Evolutionary conservation across 2,329 filamentous ascomycete genomes (phyloP).

Genomic region (Scopulariopsis brevicaulis): DNA sequence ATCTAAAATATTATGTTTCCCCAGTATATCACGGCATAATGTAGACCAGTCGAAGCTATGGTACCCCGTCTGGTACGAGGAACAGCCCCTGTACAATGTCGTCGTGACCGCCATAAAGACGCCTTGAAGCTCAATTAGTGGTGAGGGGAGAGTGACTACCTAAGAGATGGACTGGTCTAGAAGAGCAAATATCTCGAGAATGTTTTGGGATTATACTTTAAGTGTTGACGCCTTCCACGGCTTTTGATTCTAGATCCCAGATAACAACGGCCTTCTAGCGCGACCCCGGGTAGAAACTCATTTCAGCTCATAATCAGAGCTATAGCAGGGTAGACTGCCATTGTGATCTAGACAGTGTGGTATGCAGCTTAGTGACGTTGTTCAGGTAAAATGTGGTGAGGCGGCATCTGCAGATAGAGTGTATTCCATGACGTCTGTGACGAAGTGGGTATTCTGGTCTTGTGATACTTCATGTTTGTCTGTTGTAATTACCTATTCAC

Average conservation of each 20-base stretch:
- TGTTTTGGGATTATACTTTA: constrained; percentile 69
- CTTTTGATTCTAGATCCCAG: constrained; percentile 79
- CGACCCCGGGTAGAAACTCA: constrained; percentile 57
- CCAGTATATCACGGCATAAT: not conserved
- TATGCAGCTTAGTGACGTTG: constrained; percentile 46
- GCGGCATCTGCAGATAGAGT: constrained; percentile 58
- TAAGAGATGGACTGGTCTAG: constrained; percentile 52
- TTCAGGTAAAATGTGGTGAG: constrained; percentile 74
- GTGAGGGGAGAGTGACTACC: constrained; percentile 56
- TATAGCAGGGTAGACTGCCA: not conserved
- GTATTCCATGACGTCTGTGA: constrained; percentile 60
- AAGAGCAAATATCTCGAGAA: constrained; percentile 53
- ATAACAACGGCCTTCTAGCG: constrained; percentile 67
- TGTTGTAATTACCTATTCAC: constrained; percentile 44
- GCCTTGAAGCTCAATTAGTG: constrained; percentile 35
- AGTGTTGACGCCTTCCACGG: constrained; percentile 70
- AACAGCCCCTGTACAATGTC: constrained; percentile 61
- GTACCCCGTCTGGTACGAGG: constrained; percentile 66
- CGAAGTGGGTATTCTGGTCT: constrained; percentile 56
- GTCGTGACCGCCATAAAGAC: constrained; percentile 40
- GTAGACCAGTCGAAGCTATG: constrained; percentile 51
- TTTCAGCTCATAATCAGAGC: constrained; percentile 60
- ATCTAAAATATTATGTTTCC: not conserved
- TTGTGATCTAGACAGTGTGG: not conserved
- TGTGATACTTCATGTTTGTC: constrained; percentile 65